phyloP scores from a whole-genome alignment of 176 grass and related monocot genomes.

The Phoenix roebelenii region DNA sequence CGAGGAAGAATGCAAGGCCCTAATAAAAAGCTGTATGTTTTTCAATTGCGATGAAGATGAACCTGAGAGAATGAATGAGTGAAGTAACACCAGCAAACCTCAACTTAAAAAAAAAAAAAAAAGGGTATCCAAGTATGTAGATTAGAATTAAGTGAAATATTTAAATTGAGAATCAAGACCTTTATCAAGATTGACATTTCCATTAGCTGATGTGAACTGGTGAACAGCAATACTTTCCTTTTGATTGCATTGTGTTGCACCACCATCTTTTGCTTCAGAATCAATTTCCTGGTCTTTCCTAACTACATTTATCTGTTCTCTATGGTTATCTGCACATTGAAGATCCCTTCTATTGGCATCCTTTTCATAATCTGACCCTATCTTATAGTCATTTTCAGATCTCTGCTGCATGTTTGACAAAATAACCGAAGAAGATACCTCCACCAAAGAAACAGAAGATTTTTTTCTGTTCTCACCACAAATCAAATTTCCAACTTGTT shows the following conservation, averaged over 20 bases:
- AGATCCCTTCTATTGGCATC: not conserved
- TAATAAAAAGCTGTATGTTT: slow-evolving; percentile 1
- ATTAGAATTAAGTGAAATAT: not conserved
- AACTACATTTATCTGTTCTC: not conserved
- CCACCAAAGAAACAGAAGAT: not conserved
- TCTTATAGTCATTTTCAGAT: not conserved
- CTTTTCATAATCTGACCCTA: not conserved
- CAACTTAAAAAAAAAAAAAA: not conserved
- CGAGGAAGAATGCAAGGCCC: slow-evolving; percentile 2
- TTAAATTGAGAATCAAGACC: not conserved
- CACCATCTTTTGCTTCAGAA: not conserved
- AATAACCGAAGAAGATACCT: not conserved
- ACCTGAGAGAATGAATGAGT: slow-evolving; percentile 1
- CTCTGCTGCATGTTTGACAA: not conserved
- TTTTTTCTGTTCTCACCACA: not conserved
- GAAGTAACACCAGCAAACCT: not conserved
- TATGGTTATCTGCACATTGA: not conserved
- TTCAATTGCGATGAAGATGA: not conserved
- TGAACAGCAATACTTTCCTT: not conserved
- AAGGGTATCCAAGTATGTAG: not conserved
- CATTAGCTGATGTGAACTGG: not conserved
- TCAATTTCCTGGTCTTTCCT: not conserved
- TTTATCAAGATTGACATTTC: not conserved
- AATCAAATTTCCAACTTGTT: slow-evolving; percentile 10
- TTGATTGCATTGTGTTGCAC: not conserved